Conservation (phyloP, 345 rosid species). For the Eucalyptus shirleyi region DNA sequence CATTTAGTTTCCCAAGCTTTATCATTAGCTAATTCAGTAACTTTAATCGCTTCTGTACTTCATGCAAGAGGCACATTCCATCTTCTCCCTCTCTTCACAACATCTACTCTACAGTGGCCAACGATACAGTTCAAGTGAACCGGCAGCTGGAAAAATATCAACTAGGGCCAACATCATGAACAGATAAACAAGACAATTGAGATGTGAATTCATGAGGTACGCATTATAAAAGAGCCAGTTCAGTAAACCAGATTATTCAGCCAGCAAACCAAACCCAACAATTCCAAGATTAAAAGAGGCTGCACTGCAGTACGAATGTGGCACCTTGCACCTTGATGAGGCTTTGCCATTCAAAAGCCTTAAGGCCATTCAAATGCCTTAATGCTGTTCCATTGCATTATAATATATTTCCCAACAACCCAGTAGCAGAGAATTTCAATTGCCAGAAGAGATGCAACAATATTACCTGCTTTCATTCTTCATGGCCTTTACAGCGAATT, state of each 20-base stretch:
- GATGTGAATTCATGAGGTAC: neutral
- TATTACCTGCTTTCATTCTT: neutral
- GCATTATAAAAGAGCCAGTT: neutral
- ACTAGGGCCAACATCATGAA: neutral
- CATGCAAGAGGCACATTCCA: neutral
- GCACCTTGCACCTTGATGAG: neutral
- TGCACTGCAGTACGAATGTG: neutral
- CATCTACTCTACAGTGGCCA: neutral
- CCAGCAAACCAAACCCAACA: neutral
- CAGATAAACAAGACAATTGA: neutral
- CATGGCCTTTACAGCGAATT: neutral
- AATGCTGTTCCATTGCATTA: neutral
- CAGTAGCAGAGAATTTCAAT: neutral
- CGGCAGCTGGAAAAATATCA: neutral
- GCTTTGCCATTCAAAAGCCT: neutral
- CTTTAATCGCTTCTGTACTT: neutral
- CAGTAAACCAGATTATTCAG: neutral
- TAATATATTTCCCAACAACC: neutral
- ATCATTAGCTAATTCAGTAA: neutral
- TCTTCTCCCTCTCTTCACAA: neutral
- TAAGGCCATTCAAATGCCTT: neutral
- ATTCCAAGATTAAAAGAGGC: neutral
- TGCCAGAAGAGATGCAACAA: neutral
- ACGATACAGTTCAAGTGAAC: neutral
- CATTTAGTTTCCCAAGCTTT: neutral